Evolutionary conservation across 2,329 filamentous ascomycete species (phyloP), one percentile per base, ranked within the genome.

Genomic region (Diaporthe caulivora): DNA sequence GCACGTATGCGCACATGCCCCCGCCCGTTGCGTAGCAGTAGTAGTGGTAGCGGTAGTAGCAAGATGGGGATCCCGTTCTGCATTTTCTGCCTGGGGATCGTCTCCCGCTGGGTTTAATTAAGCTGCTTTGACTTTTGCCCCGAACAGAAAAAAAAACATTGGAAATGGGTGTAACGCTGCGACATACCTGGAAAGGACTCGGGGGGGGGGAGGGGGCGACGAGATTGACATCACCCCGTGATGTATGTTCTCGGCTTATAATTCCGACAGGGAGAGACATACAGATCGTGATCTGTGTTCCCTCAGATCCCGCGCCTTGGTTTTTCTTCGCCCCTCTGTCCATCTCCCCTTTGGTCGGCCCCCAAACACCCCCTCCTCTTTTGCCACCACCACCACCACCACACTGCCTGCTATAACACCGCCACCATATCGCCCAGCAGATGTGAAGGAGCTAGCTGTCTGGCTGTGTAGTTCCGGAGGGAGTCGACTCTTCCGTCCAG

Each of bases 251-350:
- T 64, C 58, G 60, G 42, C 26, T 65, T 49, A 29, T 65, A 37
- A 65, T 65, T 51, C 60, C 60, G 60, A 51, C 44, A 51, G 24
- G 60, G 60, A 65, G 42, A 65, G 44, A 65, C 60, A 65, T 49
- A 34, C 60, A 65, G 60, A 65, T 65, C 60, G 26, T 65, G 60
- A 65, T 65, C 60, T 51, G 60, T 65, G 44, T n/a, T 24, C 2
- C 60, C 18, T 37, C 60, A 65, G 60, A 65, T 65, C 60, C 60
- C 44, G 42, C 44, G 60, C 31, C 29, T 44, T n/a, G 42, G 10
- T 10, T 34, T 62, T 21, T 47, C 21, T 64, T 47, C 11, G 21
- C 17, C 40, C 8, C 9, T 4, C 24, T 24, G 13, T n/a, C 18
- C 58, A 40, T 31, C 26, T 5, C 18, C 29, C 26, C 2, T 2